Evolutionary conservation across 768 basidiomycete species (phyloP).

Genomic region (Piloderma croceum): DNA sequence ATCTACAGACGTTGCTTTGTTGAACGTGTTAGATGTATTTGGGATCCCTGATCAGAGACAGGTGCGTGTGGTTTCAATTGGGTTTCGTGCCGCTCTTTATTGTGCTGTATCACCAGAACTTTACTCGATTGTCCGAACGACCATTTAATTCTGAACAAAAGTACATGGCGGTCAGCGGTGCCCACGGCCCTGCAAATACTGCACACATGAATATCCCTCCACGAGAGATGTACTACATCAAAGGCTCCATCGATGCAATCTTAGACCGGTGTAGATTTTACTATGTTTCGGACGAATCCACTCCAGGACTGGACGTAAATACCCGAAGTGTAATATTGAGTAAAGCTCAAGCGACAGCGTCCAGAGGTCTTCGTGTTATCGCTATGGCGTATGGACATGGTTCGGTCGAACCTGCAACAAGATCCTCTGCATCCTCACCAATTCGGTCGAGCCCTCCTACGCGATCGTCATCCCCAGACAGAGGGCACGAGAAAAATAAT

Average conservation of each 20-base stretch:
- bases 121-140: constrained; percentile 69
- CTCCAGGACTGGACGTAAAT: constrained; percentile 67
- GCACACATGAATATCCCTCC: constrained; percentile 27
- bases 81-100: no score
- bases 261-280: constrained; percentile 84
- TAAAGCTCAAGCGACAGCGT: constrained; percentile 67
- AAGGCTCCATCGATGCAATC: constrained; percentile 87
- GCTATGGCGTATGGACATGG: constrained; percentile 89
- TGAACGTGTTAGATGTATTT: constrained; percentile 71
- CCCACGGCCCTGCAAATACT: constrained; percentile 32
- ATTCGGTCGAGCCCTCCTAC: constrained; percentile 26
- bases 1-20: constrained; percentile 86
- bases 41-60: constrained; percentile 62
- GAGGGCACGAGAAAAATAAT: constrained; percentile 38
- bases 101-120: constrained; percentile 43
- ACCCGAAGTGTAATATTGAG: constrained; percentile 62
- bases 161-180: constrained; percentile 87
- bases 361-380: constrained; percentile 78
- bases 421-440: constrained; percentile 15
- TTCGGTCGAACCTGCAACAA: constrained; percentile 36
- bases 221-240: constrained; percentile 83
- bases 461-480: constrained; percentile 18
- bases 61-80: no score
- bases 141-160: constrained; percentile 94
- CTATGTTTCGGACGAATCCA: constrained; percentile 85